A percentile compares a stretch with the other conserved stretches of the same genome.
Conservation (phyloP, 208 protist genomes). For the Phytomonas francai region DNA sequence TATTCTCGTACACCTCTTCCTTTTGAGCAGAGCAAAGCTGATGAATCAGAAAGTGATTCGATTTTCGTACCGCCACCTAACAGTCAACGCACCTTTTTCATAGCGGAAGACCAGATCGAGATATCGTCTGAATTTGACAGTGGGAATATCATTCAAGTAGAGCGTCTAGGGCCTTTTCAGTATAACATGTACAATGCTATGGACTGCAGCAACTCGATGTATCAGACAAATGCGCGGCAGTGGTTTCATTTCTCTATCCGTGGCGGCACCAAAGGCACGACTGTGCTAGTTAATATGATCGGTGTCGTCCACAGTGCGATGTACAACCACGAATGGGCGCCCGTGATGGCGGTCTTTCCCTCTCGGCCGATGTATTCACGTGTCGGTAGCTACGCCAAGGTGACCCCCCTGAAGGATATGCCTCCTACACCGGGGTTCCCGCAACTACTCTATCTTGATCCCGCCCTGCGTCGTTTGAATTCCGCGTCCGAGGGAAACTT, state of each 20-base stretch:
- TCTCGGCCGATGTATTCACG: constrained; percentile 53
- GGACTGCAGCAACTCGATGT: constrained; percentile 78
- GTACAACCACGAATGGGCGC: constrained; percentile 84
- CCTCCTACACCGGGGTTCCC: constrained; percentile 77
- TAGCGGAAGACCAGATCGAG: constrained; percentile 73
- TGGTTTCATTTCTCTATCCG: constrained; percentile 92
- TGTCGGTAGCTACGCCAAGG: constrained; percentile 45
- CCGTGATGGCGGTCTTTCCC: constrained; percentile 57
- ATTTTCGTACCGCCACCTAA: constrained; percentile 58
- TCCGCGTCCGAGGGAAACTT: background rate
- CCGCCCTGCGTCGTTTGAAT: background rate
- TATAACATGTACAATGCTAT: constrained; percentile 75
- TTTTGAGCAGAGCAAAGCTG: background rate
- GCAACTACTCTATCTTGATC: constrained; percentile 34
- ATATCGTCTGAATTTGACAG: constrained; percentile 89
- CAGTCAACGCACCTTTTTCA: constrained; percentile 85
- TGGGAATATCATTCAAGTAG: constrained; percentile 86
- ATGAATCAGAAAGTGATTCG: constrained; percentile 26
- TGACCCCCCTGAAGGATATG: constrained; percentile 52
- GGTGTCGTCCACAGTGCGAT: constrained; percentile 82
- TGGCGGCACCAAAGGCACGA: constrained; percentile 44
- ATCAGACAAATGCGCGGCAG: constrained; percentile 85
- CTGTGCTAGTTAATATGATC: constrained; percentile 59
- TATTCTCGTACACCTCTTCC: background rate
- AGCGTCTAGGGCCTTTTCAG: constrained; percentile 47